Evolutionary conservation across 2,329 filamentous ascomycete genomes (phyloP).

Genomic region (Fusarium acutatum): DNA sequence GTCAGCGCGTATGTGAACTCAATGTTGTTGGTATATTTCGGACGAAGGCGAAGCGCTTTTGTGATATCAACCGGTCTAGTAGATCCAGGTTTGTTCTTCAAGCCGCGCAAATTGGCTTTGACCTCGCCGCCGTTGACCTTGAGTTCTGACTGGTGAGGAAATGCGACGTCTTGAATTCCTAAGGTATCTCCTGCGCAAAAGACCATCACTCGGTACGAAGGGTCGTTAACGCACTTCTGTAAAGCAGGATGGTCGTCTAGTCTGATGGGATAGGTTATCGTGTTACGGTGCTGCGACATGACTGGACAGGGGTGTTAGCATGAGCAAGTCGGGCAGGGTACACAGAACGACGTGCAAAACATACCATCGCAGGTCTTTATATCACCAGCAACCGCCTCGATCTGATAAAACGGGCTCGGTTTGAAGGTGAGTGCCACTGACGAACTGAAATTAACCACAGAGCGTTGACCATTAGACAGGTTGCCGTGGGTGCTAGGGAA

Average conservation of each 20-base stretch:
- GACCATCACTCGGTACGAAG: slow-evolving; percentile 77
- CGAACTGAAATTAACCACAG: slow-evolving; percentile 17
- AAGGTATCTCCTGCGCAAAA: slow-evolving; percentile 78
- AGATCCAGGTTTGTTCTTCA: slow-evolving; percentile 96
- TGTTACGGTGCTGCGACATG: slow-evolving; percentile 64
- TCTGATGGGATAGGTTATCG: slow-evolving; percentile 55
- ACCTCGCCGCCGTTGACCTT: slow-evolving; percentile 89
- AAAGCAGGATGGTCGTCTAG: slow-evolving; percentile 62
- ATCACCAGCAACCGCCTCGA: slow-evolving; percentile 70
- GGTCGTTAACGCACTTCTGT: slow-evolving; percentile 65
- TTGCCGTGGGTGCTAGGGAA: slow-evolving; percentile 28
- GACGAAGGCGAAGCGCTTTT: slow-evolving; percentile 72
- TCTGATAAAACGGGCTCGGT: slow-evolving; percentile 84
- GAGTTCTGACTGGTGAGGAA: slow-evolving; percentile 92
- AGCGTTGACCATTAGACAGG: slow-evolving; percentile 33
- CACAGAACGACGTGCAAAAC: slow-evolving; percentile 39
- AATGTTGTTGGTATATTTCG: slow-evolving; percentile 78
- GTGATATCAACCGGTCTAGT: slow-evolving; percentile 95
- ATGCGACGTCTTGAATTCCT: slow-evolving; percentile 79
- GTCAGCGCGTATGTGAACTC: slow-evolving; percentile 94
- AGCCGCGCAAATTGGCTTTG: slow-evolving; percentile 89
- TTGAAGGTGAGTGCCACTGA: slow-evolving; percentile 57
- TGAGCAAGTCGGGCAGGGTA: not conserved
- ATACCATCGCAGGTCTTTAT: slow-evolving; percentile 77
- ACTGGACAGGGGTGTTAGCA: slow-evolving; percentile 47